These are phyloP conservation scores for Halteria grandinella DNA, from an alignment of 73 alveolate genomes.

Conservation along the genomic window DNA sequence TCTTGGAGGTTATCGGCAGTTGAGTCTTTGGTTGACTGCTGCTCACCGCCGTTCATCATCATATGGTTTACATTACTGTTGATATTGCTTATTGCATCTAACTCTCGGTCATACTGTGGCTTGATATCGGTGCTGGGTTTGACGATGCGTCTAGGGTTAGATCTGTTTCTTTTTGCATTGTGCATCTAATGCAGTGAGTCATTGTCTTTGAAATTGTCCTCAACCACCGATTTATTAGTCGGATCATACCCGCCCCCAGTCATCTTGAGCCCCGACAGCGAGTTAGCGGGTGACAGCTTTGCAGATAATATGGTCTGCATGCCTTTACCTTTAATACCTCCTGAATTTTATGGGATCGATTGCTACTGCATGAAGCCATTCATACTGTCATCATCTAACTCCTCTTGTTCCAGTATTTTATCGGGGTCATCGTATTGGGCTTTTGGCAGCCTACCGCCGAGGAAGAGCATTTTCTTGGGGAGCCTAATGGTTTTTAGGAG, in stretches of 20 bases:
- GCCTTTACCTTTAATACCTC: not conserved
- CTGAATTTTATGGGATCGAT: too few species aligned
- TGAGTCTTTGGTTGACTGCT: not conserved
- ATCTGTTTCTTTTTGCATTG: too few species aligned
- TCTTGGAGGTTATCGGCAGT: not conserved
- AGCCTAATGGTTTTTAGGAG: slow-evolving; percentile 71
- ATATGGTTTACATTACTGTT: not conserved
- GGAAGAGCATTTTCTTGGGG: slow-evolving; percentile 69
- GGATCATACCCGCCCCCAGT: too few species aligned
- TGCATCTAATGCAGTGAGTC: too few species aligned
- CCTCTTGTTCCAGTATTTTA: not conserved
- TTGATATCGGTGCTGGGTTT: not conserved
- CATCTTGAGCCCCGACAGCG: not conserved
- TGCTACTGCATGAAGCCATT: not conserved
- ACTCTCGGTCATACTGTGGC: not conserved
- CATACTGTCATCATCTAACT: not conserved
- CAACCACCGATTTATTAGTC: not conserved
- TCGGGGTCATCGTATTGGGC: slow-evolving; percentile 46
- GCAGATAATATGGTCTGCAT: slow-evolving; percentile 3
- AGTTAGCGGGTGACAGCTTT: not conserved
- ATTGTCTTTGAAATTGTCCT: too few species aligned
- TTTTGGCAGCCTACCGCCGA: slow-evolving; percentile 71
- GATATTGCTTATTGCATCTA: not conserved
- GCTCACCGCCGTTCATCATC: slow-evolving; percentile 21
- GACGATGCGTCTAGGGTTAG: too few species aligned